Percentiles rank a stretch among this genome's conserved stretches.
These are phyloP conservation scores for Coniferiporia sulphurascens DNA, from an alignment of 1,284 basidiomycete species.

Conservation along the genomic window DNA sequence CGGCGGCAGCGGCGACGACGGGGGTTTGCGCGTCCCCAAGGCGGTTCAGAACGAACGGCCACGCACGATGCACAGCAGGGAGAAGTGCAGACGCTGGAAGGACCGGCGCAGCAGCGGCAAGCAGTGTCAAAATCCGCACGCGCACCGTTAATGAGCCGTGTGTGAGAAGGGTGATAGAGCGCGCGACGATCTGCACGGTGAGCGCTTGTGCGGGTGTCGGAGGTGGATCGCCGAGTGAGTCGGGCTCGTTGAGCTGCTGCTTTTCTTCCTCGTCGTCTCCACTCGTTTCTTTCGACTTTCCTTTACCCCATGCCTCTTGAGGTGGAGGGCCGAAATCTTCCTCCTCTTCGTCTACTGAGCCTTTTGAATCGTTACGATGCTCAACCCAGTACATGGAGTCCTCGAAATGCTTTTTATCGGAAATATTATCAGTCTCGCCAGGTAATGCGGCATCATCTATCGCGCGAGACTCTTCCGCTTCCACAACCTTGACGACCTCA, in stretches of 20 bases:
- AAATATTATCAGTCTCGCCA: constrained; percentile 20
- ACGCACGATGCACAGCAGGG: constrained; percentile 78
- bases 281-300: constrained; percentile 20
- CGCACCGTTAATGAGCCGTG: constrained; percentile 82
- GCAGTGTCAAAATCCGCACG: constrained; percentile 70
- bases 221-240: constrained; percentile 32
- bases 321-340: constrained; percentile 48
- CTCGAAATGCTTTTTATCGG: constrained; percentile 32
- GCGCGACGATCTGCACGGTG: constrained; percentile 78
- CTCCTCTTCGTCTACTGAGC: constrained; percentile 30
- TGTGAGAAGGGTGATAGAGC: constrained; percentile 86
- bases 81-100: constrained; percentile 67
- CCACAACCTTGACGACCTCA: constrained; percentile 70
- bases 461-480: constrained; percentile 38
- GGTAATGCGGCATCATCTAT: constrained; percentile 18
- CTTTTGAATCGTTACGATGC: constrained; percentile 37
- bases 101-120: constrained; percentile 69
- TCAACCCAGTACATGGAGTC: constrained; percentile 62
- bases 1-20: constrained; percentile 71
- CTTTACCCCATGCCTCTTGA: constrained; percentile 19
- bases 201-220: constrained; percentile 68
- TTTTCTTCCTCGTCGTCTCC: constrained; percentile 26
- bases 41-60: constrained; percentile 86
- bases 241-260: not conserved
- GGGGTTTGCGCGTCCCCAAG: constrained; percentile 68